phyloP scores from a whole-genome alignment of 2,329 filamentous ascomycete genomes.

The Colletotrichum aenigma region DNA sequence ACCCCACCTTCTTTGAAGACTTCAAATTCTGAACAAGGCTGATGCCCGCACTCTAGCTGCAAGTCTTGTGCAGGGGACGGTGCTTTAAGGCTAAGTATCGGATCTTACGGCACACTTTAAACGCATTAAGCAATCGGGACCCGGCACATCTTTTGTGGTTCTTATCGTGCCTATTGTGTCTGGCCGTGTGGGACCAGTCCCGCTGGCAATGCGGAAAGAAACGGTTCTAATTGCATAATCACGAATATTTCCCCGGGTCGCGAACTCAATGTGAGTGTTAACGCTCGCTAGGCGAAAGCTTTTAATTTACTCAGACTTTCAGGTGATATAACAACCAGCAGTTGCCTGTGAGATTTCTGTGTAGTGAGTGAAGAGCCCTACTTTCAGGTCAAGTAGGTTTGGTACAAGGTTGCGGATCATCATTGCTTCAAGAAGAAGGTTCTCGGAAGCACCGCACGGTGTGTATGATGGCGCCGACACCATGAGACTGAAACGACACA shows the following conservation, averaged over 20 bases:
- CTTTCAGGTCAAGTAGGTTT: not conserved
- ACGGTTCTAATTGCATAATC: not conserved
- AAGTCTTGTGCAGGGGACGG: not conserved
- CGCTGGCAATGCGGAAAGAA: not conserved
- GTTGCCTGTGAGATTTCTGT: not conserved
- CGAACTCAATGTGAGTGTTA: not conserved
- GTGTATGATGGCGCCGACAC: not conserved
- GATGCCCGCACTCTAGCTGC: not conserved
- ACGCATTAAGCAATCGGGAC: not conserved
- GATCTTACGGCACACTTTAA: not conserved
- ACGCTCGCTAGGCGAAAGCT: not conserved
- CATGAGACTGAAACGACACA: not conserved
- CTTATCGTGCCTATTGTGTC: fast-evolving
- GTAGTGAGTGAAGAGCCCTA: not conserved
- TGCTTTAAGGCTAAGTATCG: not conserved
- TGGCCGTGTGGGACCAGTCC: fast-evolving
- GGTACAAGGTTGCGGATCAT: not conserved
- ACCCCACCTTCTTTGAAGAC: not conserved
- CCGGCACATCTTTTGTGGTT: not conserved
- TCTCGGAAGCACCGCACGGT: not conserved
- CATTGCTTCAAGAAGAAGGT: not conserved
- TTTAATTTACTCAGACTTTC: not conserved
- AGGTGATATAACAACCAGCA: not conserved
- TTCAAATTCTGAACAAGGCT: not conserved
- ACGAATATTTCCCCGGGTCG: not conserved